Conservation (phyloP, 257 asterid genomes). For the Fraxinus excelsior region DNA sequence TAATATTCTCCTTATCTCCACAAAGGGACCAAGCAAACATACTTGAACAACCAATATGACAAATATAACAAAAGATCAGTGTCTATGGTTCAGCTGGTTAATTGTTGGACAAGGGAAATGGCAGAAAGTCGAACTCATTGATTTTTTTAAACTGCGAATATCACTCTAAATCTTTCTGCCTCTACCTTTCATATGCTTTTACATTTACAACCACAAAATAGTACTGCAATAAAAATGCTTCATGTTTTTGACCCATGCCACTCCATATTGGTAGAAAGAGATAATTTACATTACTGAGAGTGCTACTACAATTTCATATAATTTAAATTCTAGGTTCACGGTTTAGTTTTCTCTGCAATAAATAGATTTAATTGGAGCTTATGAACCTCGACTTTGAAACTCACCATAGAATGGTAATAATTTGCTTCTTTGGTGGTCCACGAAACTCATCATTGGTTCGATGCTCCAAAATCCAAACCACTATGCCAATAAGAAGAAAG, state of each 20-base stretch:
- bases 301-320: not conserved
- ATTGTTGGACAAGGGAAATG: not conserved
- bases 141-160: too few species aligned
- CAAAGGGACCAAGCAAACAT: too few species aligned
- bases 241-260: not conserved
- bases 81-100: not conserved
- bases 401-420: conserved; percentile 64
- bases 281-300: not conserved
- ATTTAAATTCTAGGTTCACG: not conserved
- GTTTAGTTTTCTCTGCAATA: not conserved
- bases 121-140: too few species aligned
- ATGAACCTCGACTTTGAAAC: not conserved
- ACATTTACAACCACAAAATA: too few species aligned
- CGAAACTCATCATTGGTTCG: conserved; percentile 70
- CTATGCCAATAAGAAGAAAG: conserved; percentile 59
- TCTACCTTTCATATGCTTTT: too few species aligned
- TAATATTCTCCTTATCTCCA: too few species aligned
- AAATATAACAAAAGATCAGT: not conserved
- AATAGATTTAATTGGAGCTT: not conserved
- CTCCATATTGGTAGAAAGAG: not conserved
- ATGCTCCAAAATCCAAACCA: conserved; percentile 73
- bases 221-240: not conserved
- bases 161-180: too few species aligned
- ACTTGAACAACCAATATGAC: not conserved
- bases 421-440: conserved; percentile 65